Percentiles rank a stretch among this genome's conserved stretches.
Evolutionary conservation across 169 alveolate genomes (phyloP).

Genomic region (Condylostoma magnum): DNA sequence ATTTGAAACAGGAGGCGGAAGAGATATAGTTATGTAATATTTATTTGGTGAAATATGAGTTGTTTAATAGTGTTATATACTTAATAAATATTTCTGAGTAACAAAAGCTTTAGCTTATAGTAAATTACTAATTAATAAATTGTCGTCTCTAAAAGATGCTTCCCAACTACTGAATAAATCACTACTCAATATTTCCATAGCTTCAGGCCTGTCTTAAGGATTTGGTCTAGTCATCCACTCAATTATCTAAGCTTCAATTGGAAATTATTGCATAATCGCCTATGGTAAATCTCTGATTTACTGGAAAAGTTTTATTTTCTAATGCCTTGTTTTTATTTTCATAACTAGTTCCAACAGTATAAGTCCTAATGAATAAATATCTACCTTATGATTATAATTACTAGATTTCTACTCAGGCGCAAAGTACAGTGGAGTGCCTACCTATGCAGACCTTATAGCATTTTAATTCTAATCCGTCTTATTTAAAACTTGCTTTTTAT

Average conservation of each 20-base stretch:
- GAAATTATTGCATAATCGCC: not conserved
- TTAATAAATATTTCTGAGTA: too few relatives aligned
- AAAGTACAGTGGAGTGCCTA: conserved; percentile 46
- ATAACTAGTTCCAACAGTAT: conserved; percentile 35
- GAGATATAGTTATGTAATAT: too few relatives aligned
- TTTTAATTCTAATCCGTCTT: not conserved
- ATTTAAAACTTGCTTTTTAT: not conserved
- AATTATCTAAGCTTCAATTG: not conserved
- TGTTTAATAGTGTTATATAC: too few relatives aligned
- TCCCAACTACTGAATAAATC: not conserved
- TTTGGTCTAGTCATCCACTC: not conserved
- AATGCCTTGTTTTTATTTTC: conserved; percentile 28
- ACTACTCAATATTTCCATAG: not conserved
- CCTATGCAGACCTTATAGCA: not conserved
- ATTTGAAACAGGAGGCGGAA: too few relatives aligned
- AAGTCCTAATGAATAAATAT: conserved; percentile 39
- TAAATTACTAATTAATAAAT: too few relatives aligned
- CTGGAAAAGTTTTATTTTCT: not conserved
- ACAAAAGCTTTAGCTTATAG: too few relatives aligned
- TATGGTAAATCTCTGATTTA: not conserved
- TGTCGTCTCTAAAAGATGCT: too few relatives aligned
- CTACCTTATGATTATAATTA: conserved; percentile 32
- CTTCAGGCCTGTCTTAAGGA: not conserved
- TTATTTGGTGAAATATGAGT: too few relatives aligned
- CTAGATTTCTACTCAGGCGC: conserved; percentile 42